These are phyloP conservation scores for Oenanthe javanica DNA, from an alignment of 140 eudicot genomes.

Conservation along the genomic window DNA sequence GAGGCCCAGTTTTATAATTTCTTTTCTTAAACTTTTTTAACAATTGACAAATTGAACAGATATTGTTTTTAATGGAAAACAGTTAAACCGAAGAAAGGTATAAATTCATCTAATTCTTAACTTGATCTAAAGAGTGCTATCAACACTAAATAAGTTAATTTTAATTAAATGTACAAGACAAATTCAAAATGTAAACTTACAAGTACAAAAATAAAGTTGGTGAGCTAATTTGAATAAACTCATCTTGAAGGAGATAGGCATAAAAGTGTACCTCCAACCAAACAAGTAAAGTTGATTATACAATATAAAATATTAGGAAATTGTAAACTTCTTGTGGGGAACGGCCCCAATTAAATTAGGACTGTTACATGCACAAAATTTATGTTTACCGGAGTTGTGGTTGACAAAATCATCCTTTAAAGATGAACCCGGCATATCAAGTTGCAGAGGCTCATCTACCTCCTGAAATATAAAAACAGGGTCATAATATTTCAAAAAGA, in stretches of 20 bases:
- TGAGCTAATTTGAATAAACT: background rate
- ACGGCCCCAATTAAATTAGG: no score
- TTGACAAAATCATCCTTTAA: conserved; percentile 56
- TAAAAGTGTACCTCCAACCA: background rate
- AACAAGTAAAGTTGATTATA: background rate
- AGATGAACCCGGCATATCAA: conserved; percentile 77
- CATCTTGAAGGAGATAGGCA: background rate
- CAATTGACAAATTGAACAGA: background rate
- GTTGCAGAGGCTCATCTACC: conserved; percentile 90
- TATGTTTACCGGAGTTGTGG: conserved; percentile 50
- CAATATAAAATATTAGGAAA: background rate
- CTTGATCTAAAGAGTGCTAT: background rate
- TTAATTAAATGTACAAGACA: background rate
- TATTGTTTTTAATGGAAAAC: background rate
- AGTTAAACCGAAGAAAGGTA: background rate
- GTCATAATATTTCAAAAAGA: background rate
- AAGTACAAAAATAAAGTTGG: background rate
- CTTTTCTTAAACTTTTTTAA: background rate
- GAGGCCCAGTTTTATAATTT: background rate
- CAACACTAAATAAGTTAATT: background rate
- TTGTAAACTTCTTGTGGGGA: background rate
- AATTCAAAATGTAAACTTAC: background rate
- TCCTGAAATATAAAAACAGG: conserved; percentile 42
- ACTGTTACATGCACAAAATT: background rate
- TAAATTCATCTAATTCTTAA: background rate